Conservation (phyloP, 352 stramenopile genomes). For the Phytopythium litorale region DNA sequence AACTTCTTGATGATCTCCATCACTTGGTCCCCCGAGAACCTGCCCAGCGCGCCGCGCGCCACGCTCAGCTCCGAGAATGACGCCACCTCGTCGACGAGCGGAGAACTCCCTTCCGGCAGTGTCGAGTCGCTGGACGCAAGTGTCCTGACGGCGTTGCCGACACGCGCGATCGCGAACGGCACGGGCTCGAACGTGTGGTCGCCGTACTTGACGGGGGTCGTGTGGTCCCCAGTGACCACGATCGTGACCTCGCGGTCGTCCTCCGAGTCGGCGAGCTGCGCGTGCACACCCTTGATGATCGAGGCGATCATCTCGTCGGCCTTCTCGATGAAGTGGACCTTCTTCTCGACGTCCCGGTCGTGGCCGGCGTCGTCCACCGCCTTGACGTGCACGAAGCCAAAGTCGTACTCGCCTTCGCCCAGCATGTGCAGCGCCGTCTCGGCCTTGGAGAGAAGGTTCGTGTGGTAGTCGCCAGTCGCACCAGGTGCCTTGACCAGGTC, state of each 20-base stretch:
- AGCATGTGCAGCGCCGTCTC: slow-evolving; percentile 63
- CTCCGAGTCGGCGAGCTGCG: slow-evolving; percentile 21
- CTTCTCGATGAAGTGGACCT: slow-evolving; percentile 83
- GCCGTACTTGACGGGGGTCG: slow-evolving; percentile 81
- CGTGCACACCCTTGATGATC: slow-evolving; percentile 50
- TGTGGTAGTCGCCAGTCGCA: slow-evolving; percentile 84
- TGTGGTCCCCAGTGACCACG: slow-evolving; percentile 85
- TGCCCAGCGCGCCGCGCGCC: slow-evolving; percentile 63
- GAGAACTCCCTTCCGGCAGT: slow-evolving; percentile 1
- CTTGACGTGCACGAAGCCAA: slow-evolving; percentile 85
- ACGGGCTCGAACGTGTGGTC: slow-evolving; percentile 88
- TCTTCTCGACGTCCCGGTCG: slow-evolving; percentile 80
- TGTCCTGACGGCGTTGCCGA: slow-evolving; percentile 21
- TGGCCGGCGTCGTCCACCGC: slow-evolving; percentile 85
- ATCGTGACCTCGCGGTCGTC: slow-evolving; percentile 60
- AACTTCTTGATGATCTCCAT: slow-evolving; percentile 82
- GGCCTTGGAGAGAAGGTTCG: slow-evolving; percentile 76
- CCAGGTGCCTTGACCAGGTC: slow-evolving; percentile 65
- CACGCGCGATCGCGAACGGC: slow-evolving; percentile 71
- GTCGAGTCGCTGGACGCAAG: not conserved
- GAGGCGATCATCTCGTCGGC: slow-evolving; percentile 77
- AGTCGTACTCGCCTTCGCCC: slow-evolving; percentile 42
- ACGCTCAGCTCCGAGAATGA: slow-evolving; percentile 68
- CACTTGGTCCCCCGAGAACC: slow-evolving; percentile 81
- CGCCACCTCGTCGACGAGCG: slow-evolving; percentile 49